Evolutionary conservation across 2,329 filamentous ascomycete genomes (phyloP).

Genomic region (Alternaria tenuissima): DNA sequence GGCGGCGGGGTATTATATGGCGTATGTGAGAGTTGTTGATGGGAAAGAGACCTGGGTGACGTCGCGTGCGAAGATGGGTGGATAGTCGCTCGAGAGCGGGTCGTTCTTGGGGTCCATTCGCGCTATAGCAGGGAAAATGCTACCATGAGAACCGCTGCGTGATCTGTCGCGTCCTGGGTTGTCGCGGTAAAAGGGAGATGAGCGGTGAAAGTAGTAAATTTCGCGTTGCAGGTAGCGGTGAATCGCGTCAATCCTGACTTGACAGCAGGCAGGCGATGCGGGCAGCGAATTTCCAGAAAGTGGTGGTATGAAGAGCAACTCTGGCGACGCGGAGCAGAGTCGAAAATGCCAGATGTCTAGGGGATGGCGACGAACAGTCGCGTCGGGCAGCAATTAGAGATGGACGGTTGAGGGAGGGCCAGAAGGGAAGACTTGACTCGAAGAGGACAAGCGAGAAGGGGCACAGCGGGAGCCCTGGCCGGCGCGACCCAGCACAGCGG

Average conservation of each 20-base stretch:
- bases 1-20: not conserved
- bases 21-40: constrained; percentile 7
- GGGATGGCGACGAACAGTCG: constrained; percentile 14
- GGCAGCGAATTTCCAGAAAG: not conserved
- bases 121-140: constrained; percentile 11
- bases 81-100: constrained; percentile 48
- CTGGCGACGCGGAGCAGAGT: not conserved
- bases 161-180: constrained; percentile 6
- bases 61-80: constrained; percentile 40
- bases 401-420: not conserved
- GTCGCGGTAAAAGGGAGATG: constrained; percentile 20
- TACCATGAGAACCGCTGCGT: not conserved
- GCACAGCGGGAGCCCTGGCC: constrained; percentile 18
- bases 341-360: constrained; percentile 8
- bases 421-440: constrained; percentile 19
- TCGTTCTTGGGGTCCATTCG: constrained; percentile 48
- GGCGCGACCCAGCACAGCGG: constrained; percentile 26
- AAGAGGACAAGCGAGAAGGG: constrained; percentile 23
- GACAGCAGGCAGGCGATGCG: not conserved
- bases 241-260: not conserved
- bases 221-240: constrained; percentile 29
- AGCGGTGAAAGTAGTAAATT: constrained; percentile 32
- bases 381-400: constrained; percentile 24
- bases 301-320: not conserved
- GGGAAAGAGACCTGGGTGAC: constrained; percentile 7